Evolutionary conservation across 495 filamentous ascomycete species (phyloP), one percentile per base, ranked within the genome.

Genomic region (Bacidia rubella): DNA sequence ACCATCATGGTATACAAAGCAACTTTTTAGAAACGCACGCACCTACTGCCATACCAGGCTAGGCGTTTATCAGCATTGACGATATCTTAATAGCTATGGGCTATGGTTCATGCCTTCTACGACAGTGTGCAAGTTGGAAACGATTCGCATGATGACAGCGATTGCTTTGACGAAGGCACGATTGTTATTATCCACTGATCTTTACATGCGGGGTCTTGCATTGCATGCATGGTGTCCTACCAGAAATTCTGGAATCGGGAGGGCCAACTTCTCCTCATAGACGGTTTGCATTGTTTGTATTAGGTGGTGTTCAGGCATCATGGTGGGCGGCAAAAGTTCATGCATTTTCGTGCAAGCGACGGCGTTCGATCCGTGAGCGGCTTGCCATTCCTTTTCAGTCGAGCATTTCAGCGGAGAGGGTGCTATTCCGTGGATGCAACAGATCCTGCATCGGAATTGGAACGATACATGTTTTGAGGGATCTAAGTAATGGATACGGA

Each of bases 1-100:
- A 70, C 43, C 60, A 70, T 49, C 61, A 67, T 43, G 52, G 63
- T 3, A 56, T 70, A 58, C 66, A 70, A 47, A 64, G 63, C 46
- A 64, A 61, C 23, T 66, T 75, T 38, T 62, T 76, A 45, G 70
- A 73, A 53, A 55, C 68, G 40, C 70, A 72, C 53, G 63, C 69
- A 17, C 70, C 72, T 9, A 66, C 72, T 47, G 65, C 67, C 25
- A 75, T 76, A 50, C 67, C 63, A 58, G 71, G 73, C 49, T 75
- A 35, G 54, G 21, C 1, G 44, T 47, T 9, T n/a, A 24, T n/a
- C 9, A 38, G 20, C 19, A 50, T 49, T 21, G 15, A 5, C 47
- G 32, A 38, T n/a, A 19, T 38, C 26, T 15, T 19, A 38, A 2
- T 50, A 50, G 9, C 11, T 17, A 50, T 22, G 41, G 19, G 10